phyloP scores from a whole-genome alignment of 345 rosid genomes.

The Chamaenerion angustifolium region DNA sequence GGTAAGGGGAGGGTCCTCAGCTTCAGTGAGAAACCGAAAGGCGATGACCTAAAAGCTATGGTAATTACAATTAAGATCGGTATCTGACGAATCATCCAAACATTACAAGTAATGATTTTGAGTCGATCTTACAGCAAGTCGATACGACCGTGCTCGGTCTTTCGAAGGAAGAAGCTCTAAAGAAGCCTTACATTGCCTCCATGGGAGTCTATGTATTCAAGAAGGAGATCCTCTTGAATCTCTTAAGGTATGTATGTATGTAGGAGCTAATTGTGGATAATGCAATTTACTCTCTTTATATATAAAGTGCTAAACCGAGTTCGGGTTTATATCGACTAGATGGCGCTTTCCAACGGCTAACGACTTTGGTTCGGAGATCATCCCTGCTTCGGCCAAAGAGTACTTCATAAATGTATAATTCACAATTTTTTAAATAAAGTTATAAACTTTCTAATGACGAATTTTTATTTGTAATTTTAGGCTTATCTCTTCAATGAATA shows the following conservation, averaged over 20 bases:
- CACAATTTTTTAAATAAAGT: background rate
- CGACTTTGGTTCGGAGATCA: slow-evolving; percentile 92
- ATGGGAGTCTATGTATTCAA: slow-evolving; percentile 96
- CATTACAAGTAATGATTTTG: background rate
- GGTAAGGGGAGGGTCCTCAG: slow-evolving; percentile 65
- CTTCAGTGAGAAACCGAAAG: slow-evolving; percentile 92
- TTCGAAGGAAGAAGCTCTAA: slow-evolving; percentile 54
- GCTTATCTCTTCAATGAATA: slow-evolving; percentile 91
- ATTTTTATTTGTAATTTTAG: slow-evolving; percentile 17
- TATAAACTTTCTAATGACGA: background rate
- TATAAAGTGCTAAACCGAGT: no score
- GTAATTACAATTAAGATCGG: slow-evolving; percentile 17
- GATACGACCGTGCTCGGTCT: slow-evolving; percentile 84
- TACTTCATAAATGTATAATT: slow-evolving; percentile 43
- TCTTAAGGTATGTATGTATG: slow-evolving; percentile 79
- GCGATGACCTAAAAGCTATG: slow-evolving; percentile 68
- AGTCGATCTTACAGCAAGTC: slow-evolving; percentile 36
- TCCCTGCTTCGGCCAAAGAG: slow-evolving; percentile 85
- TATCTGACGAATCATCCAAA: background rate
- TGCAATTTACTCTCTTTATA: no score
- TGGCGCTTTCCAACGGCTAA: slow-evolving; percentile 99
- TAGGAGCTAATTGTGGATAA: no score
- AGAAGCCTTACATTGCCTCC: slow-evolving; percentile 93
- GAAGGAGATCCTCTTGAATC: slow-evolving; percentile 85
- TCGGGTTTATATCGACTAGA: slow-evolving; percentile 19